Evolutionary conservation across 2,329 filamentous ascomycete genomes (phyloP).

Genomic region (Aspergillus hortae): DNA sequence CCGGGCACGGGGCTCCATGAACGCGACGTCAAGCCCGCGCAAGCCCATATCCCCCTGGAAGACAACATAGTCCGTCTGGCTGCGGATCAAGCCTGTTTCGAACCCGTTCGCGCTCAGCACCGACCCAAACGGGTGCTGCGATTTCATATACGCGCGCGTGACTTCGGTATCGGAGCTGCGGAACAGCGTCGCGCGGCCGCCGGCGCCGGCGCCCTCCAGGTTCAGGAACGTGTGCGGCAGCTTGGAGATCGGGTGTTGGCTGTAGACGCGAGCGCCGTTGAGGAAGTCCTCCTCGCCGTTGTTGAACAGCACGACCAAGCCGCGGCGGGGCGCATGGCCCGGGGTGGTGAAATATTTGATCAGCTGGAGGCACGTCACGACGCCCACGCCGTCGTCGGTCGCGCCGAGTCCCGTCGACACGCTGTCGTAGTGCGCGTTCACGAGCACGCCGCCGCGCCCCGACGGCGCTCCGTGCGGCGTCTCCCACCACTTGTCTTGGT

Average conservation of each 20-base stretch:
- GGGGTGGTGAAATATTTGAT: conserved; percentile 78
- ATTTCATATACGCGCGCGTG: conserved; percentile 70
- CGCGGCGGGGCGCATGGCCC: conserved; percentile 69
- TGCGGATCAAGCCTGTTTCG: conserved; percentile 70
- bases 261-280: conserved; percentile 81
- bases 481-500: conserved; percentile 71
- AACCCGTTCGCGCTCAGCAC: conserved; percentile 84
- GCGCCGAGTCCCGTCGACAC: conserved; percentile 90
- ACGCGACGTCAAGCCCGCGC: conserved; percentile 86
- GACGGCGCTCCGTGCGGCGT: conserved; percentile 47
- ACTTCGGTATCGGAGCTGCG: conserved; percentile 83
- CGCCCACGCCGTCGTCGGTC: conserved; percentile 89
- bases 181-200: conserved; percentile 83
- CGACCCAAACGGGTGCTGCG: conserved; percentile 74
- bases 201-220: conserved; percentile 89
- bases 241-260: conserved; percentile 73
- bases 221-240: conserved; percentile 89
- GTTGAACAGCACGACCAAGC: conserved; percentile 83
- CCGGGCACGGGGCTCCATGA: conserved; percentile 76
- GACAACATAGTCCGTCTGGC: conserved; percentile 84
- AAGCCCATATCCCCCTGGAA: conserved; percentile 75
- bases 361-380: conserved; percentile 80
- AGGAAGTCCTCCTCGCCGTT: conserved; percentile 94
- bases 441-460: conserved; percentile 71
- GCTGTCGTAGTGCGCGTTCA: conserved; percentile 94